A percentile compares a stretch with the other conserved stretches of the same genome.
Conservation (phyloP, 257 asterid species). For the Ligustrum vulgare region DNA sequence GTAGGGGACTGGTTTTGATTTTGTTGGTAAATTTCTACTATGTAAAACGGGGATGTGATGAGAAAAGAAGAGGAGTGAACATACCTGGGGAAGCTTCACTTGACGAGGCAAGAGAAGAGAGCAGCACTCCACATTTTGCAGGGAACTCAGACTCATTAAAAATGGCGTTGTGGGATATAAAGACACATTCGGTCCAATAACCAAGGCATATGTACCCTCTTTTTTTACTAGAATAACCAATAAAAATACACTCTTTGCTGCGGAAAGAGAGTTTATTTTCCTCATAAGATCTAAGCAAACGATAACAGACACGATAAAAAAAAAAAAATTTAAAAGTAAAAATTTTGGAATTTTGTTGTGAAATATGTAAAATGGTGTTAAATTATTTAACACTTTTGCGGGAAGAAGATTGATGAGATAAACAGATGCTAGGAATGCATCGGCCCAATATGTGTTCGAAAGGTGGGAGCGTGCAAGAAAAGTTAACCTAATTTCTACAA, state of each 20-base stretch:
- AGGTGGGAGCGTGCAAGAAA: not conserved
- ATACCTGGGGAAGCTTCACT: no score
- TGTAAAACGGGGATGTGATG: no score
- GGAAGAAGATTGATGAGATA: not conserved
- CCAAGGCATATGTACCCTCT: not conserved
- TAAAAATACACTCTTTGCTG: not conserved
- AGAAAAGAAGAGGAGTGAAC: no score
- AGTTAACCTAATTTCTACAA: not conserved
- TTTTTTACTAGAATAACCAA: not conserved
- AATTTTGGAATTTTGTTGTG: not conserved
- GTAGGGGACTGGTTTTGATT: no score
- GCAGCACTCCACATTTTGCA: not conserved
- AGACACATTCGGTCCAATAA: not conserved
- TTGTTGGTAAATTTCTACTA: no score
- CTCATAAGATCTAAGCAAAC: no score
- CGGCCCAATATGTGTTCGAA: not conserved
- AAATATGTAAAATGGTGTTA: not conserved
- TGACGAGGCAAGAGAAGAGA: not conserved
- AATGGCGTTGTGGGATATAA: not conserved
- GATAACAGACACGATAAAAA: no score
- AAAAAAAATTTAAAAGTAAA: not conserved
- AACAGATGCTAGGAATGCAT: not conserved
- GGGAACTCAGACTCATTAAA: not conserved
- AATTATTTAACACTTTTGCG: not conserved
- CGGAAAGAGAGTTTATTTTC: not conserved